These are phyloP conservation scores for Calonectria leucothoes DNA, from an alignment of 2,329 filamentous ascomycete species.

Conservation along the genomic window DNA sequence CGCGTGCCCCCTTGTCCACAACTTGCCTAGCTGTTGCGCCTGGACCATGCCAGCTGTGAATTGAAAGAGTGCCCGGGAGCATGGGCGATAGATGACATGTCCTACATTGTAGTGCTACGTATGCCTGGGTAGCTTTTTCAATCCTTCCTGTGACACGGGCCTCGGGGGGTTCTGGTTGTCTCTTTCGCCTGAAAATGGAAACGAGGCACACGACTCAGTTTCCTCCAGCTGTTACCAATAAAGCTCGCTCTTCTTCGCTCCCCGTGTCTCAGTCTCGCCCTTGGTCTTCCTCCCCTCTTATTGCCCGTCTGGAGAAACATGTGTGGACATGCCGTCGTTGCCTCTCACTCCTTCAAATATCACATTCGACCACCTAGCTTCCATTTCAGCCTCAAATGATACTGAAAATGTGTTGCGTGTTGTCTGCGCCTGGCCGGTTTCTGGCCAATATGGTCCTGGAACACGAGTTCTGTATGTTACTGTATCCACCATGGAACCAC, in stretches of 20 bases:
- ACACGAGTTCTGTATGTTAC: slow-evolving; percentile 61
- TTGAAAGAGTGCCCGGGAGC: background rate
- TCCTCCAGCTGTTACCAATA: background rate
- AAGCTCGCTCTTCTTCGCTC: background rate
- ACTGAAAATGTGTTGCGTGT: slow-evolving; percentile 50
- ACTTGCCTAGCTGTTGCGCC: background rate
- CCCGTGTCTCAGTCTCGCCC: background rate
- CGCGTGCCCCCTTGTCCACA: background rate
- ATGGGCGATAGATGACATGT: background rate
- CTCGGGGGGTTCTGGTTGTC: background rate
- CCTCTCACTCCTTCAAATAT: background rate
- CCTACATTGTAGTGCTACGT: background rate
- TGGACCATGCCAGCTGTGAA: background rate
- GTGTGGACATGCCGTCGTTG: slow-evolving; percentile 7
- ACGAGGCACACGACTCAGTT: background rate
- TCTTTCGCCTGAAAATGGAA: background rate
- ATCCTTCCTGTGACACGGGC: background rate
- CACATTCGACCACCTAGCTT: background rate
- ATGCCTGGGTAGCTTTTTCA: background rate
- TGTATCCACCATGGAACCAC: background rate
- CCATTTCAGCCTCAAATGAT: background rate
- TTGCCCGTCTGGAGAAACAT: background rate
- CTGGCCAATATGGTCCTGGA: slow-evolving; percentile 67
- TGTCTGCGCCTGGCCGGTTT: slow-evolving; percentile 67
- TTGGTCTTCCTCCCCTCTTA: background rate